A percentile compares a stretch with the other conserved stretches of the same genome.
phyloP scores from a whole-genome alignment of 2,329 filamentous ascomycete genomes.

The Alternaria sp. region DNA sequence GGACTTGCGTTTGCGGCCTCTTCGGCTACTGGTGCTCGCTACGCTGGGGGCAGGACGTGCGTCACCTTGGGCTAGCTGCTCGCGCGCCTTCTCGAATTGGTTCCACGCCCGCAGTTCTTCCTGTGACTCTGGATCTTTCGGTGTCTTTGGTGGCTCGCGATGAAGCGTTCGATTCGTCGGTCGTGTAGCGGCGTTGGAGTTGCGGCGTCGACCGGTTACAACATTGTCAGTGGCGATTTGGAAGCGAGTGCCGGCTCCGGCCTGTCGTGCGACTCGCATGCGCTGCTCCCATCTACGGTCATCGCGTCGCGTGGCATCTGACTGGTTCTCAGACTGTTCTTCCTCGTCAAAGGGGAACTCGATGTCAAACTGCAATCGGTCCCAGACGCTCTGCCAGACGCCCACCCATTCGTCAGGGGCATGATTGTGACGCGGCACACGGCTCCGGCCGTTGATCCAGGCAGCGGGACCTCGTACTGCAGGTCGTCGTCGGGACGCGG shows the following conservation, averaged over 20 bases:
- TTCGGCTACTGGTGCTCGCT: slow-evolving; percentile 46
- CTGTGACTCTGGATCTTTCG: slow-evolving; percentile 70
- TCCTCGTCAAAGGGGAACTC: slow-evolving; percentile 83
- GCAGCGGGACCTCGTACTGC: slow-evolving; percentile 38
- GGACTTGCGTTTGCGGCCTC: slow-evolving; percentile 78
- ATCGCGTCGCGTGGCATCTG: slow-evolving; percentile 62
- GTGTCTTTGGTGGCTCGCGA: slow-evolving; percentile 49
- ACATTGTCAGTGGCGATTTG: slow-evolving; percentile 69
- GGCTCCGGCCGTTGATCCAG: slow-evolving; percentile 38
- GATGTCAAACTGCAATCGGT: slow-evolving; percentile 76
- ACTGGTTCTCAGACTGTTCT: slow-evolving; percentile 63
- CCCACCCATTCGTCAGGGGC: slow-evolving; percentile 64
- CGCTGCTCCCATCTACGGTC: slow-evolving; percentile 81
- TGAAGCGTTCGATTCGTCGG: slow-evolving; percentile 38
- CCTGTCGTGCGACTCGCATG: slow-evolving; percentile 78
- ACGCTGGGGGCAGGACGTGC: slow-evolving; percentile 25
- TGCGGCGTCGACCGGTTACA: slow-evolving; percentile 45
- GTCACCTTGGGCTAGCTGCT: slow-evolving; percentile 53
- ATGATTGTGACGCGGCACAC: slow-evolving; percentile 39
- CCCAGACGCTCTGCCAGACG: slow-evolving; percentile 91
- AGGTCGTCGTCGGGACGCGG: slow-evolving; percentile 38
- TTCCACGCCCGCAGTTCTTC: slow-evolving; percentile 90
- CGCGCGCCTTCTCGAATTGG: slow-evolving; percentile 83
- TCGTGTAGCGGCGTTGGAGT: slow-evolving; percentile 49
- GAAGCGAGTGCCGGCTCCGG: slow-evolving; percentile 77